Evolutionary conservation across 1,139 yeast genomes (phyloP).

Genomic region (Sugiyamaella sp.): DNA sequence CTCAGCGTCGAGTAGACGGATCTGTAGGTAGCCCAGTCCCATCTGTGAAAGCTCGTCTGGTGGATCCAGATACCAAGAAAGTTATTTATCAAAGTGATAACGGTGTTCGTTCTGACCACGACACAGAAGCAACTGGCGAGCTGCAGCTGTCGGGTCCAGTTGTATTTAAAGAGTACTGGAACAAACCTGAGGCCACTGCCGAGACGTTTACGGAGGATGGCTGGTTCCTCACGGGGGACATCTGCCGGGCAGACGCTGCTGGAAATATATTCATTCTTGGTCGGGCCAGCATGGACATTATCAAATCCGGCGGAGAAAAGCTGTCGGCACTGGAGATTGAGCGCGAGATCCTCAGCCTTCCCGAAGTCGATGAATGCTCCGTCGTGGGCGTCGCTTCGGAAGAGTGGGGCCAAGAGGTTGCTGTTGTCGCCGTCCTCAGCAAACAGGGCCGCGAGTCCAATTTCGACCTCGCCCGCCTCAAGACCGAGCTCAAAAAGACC

Average conservation of each 20-base stretch:
- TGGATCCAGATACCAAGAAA: constrained; percentile 35
- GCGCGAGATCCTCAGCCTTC: constrained; percentile 42
- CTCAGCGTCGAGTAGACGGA: constrained; percentile 36
- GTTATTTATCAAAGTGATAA: constrained; percentile 31
- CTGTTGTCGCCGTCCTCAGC: constrained; percentile 39
- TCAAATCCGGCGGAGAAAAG: constrained; percentile 45
- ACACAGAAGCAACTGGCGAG: constrained; percentile 35
- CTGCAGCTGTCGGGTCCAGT: constrained; percentile 42
- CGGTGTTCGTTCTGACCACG: constrained; percentile 16
- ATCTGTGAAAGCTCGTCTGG: constrained; percentile 39
- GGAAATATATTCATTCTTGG: constrained; percentile 42
- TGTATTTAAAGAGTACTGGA: constrained; percentile 42
- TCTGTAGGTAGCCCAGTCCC: constrained; percentile 45
- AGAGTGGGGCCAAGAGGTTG: constrained; percentile 45
- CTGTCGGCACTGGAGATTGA: constrained; percentile 45
- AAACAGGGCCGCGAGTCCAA: constrained; percentile 21
- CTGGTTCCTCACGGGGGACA: constrained; percentile 47
- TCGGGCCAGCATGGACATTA: constrained; percentile 45
- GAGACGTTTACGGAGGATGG: constrained; percentile 38
- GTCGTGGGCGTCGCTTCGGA: constrained; percentile 43
- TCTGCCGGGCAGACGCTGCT: constrained; percentile 39
- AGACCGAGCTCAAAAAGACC: constrained; percentile 33
- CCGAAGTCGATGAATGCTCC: constrained; percentile 40
- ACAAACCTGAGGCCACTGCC: constrained; percentile 41
- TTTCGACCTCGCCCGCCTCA: constrained; percentile 32